These are phyloP conservation scores for Massarina eburnea DNA, from an alignment of 2,329 filamentous ascomycete species.

Conservation along the genomic window DNA sequence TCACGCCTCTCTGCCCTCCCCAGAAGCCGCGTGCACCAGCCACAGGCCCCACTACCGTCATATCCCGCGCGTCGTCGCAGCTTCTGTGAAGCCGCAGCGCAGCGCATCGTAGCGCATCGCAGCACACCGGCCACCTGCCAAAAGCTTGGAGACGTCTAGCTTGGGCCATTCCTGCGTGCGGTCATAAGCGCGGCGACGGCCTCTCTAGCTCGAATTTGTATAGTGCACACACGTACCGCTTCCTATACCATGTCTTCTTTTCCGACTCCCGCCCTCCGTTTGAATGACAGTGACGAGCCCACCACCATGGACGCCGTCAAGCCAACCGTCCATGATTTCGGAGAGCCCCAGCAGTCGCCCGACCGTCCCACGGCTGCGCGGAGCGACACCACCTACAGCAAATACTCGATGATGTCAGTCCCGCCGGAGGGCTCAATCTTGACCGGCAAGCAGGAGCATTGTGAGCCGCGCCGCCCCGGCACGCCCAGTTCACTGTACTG, in stretches of 20 bases:
- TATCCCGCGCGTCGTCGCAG: slow-evolving; percentile 30
- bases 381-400: slow-evolving; percentile 38
- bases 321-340: slow-evolving; percentile 21
- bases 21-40: slow-evolving; percentile 10
- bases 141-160: no score
- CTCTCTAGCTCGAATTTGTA: no score
- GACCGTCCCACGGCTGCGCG: slow-evolving; percentile 24
- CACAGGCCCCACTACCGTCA: slow-evolving; percentile 30
- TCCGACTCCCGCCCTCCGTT: slow-evolving; percentile 32
- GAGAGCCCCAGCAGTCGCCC: slow-evolving; percentile 13
- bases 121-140: no score
- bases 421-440: slow-evolving; percentile 64
- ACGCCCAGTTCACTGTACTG: slow-evolving; percentile 4
- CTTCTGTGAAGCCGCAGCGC: no score
- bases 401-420: slow-evolving; percentile 47
- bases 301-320: slow-evolving; percentile 35
- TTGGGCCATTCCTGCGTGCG: neutral
- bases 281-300: slow-evolving; percentile 36
- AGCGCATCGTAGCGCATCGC: no score
- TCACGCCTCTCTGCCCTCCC: neutral
- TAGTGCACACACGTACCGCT: no score
- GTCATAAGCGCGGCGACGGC: no score
- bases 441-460: slow-evolving; percentile 98
- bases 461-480: slow-evolving; percentile 52
- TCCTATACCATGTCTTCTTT: slow-evolving; percentile 19